Conservation (phyloP, 1,284 basidiomycete genomes). For the Leccinum subrobustum region DNA sequence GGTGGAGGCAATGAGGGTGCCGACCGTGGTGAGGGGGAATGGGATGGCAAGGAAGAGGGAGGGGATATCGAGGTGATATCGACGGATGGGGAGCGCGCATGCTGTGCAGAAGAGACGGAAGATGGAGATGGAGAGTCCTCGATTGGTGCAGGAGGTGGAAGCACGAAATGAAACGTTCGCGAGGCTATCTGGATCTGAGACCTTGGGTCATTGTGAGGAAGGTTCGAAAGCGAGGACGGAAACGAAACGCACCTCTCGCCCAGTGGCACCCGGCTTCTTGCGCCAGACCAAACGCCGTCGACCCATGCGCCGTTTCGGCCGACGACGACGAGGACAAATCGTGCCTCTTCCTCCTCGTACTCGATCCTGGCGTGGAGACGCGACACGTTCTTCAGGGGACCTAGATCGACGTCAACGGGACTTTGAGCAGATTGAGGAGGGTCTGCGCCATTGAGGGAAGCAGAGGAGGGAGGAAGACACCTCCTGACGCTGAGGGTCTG, state of each 20-base stretch:
- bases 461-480: conserved; percentile 56
- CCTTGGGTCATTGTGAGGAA: conserved; percentile 50
- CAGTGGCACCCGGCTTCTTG: conserved; percentile 81
- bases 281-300: conserved; percentile 91
- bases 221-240: background rate
- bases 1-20: conserved; percentile 33
- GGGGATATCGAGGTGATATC: conserved; percentile 80
- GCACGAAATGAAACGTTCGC: conserved; percentile 94
- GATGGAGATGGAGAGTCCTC: conserved; percentile 77
- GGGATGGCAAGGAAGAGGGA: conserved; percentile 74
- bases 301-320: conserved; percentile 98
- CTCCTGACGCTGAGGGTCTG: conserved; percentile 73
- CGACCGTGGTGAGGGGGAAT: conserved; percentile 58
- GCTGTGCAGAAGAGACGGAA: conserved; percentile 59
- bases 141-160: conserved; percentile 71
- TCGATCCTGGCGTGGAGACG: conserved; percentile 95
- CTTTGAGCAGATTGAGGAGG: conserved; percentile 17
- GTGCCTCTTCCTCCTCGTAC: conserved; percentile 84
- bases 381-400: conserved; percentile 95
- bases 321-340: conserved; percentile 88
- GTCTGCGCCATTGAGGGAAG: conserved; percentile 53
- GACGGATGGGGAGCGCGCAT: conserved; percentile 67
- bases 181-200: conserved; percentile 99
- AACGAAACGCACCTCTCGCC: conserved; percentile 66
- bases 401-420: conserved; percentile 92